These are phyloP conservation scores for Coniochaeta prunicola DNA, from an alignment of 2,329 filamentous ascomycete genomes.

Conservation along the genomic window DNA sequence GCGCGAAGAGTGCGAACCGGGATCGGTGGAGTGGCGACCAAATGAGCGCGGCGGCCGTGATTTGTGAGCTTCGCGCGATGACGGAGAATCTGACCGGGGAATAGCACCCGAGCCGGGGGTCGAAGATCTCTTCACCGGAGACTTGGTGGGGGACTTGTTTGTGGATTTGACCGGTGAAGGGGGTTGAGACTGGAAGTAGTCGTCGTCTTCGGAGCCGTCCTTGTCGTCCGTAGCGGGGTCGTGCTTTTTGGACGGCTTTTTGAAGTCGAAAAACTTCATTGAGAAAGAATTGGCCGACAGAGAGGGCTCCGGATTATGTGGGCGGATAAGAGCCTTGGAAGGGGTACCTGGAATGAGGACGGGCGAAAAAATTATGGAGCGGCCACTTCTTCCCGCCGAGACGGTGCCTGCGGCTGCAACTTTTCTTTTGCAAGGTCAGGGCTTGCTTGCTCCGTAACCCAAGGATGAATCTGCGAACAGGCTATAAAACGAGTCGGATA, in stretches of 20 bases:
- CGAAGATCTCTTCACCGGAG: slow-evolving; percentile 15
- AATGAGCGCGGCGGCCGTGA: slow-evolving; percentile 33
- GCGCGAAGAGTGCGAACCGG: slow-evolving; percentile 32
- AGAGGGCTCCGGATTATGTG: background rate
- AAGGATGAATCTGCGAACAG: background rate
- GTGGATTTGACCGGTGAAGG: slow-evolving; percentile 16
- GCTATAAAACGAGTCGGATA: slow-evolving; percentile 2
- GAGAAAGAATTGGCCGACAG: background rate
- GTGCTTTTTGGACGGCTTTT: slow-evolving; percentile 32
- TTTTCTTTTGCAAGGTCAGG: slow-evolving; percentile 7
- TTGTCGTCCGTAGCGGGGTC: slow-evolving; percentile 25
- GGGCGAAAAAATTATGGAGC: background rate
- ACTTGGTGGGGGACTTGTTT: slow-evolving; percentile 22
- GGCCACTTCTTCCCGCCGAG: background rate
- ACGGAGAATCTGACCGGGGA: slow-evolving; percentile 21
- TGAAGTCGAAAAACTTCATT: slow-evolving; percentile 39
- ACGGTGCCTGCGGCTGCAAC: background rate
- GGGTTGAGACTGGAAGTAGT: slow-evolving; percentile 18
- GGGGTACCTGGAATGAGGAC: background rate
- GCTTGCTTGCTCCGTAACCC: slow-evolving; percentile 7
- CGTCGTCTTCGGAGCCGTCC: slow-evolving; percentile 18
- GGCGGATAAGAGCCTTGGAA: background rate
- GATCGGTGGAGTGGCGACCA: slow-evolving; percentile 40
- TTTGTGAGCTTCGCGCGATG: slow-evolving; percentile 22
- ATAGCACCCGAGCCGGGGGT: slow-evolving; percentile 26